phyloP scores from a whole-genome alignment of 495 filamentous ascomycete genomes.

The Annulohypoxylon moriforme region DNA sequence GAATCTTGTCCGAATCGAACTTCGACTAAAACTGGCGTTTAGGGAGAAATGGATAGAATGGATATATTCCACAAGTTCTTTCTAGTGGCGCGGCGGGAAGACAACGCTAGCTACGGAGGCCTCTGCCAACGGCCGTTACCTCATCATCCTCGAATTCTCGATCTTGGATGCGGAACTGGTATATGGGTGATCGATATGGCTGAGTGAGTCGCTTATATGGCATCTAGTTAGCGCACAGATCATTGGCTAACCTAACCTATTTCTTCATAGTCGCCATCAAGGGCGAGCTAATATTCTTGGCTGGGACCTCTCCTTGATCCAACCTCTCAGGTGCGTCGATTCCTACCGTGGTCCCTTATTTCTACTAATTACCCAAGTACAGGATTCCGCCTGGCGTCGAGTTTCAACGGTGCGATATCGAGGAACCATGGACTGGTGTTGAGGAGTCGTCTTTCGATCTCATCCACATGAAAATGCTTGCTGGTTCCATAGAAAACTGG shows the following conservation, averaged over 20 bases:
- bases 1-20: not conserved
- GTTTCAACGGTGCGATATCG: constrained; percentile 81
- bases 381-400: constrained; percentile 78
- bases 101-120: constrained; percentile 57
- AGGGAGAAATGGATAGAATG: constrained; percentile 77
- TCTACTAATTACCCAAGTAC: constrained; percentile 10
- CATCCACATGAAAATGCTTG: constrained; percentile 84
- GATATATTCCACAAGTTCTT: constrained; percentile 84
- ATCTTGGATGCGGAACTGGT: constrained; percentile 89
- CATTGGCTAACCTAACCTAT: constrained; percentile 25
- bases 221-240: constrained; percentile 13
- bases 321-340: constrained; percentile 72
- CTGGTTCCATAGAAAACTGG: constrained; percentile 85
- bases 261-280: constrained; percentile 37
- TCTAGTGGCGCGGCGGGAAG: constrained; percentile 68
- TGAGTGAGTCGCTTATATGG: constrained; percentile 64
- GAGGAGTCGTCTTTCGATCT: constrained; percentile 84
- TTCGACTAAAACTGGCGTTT: constrained; percentile 42
- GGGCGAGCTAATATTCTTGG: constrained; percentile 68
- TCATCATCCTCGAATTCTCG: constrained; percentile 68
- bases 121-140: constrained; percentile 44
- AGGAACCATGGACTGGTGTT: constrained; percentile 77
- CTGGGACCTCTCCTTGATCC: constrained; percentile 82
- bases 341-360: not conserved
- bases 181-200: constrained; percentile 93